A percentile compares a stretch with the other conserved stretches of the same genome.
Conservation (phyloP, 208 protist species). For the Leishmania guyanensis region DNA sequence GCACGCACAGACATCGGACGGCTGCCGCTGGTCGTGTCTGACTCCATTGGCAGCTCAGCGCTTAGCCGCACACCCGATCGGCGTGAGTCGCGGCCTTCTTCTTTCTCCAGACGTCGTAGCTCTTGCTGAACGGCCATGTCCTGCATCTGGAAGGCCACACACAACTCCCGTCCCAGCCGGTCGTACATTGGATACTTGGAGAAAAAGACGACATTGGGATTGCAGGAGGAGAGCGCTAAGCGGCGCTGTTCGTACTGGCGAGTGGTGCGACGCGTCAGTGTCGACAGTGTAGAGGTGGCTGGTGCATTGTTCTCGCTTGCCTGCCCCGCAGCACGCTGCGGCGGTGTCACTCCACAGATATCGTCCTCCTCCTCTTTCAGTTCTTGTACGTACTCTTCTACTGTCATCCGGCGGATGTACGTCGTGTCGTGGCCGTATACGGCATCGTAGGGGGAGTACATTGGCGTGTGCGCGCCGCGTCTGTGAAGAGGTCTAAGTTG, state of each 20-base stretch:
- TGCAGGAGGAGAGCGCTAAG: constrained; percentile 53
- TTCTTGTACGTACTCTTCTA: constrained; percentile 67
- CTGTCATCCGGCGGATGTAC: constrained; percentile 62
- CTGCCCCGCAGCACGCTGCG: background rate
- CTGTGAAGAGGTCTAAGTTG: background rate
- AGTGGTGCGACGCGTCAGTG: background rate
- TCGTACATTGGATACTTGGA: constrained; percentile 80
- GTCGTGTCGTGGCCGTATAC: constrained; percentile 79
- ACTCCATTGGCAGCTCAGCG: constrained; percentile 45
- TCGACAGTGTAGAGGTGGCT: background rate
- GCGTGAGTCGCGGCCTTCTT: constrained; percentile 29
- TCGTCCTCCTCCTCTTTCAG: constrained; percentile 46
- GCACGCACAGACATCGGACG: background rate
- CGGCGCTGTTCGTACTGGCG: constrained; percentile 43
- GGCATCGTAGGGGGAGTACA: constrained; percentile 70
- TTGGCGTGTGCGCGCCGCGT: background rate
- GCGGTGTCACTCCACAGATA: constrained; percentile 6
- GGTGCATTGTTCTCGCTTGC: background rate
- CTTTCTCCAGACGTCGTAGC: constrained; percentile 41
- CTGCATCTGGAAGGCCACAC: constrained; percentile 76
- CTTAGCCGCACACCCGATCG: constrained; percentile 76
- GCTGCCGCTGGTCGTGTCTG: constrained; percentile 28
- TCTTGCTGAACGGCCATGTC: constrained; percentile 76
- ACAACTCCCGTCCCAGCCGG: constrained; percentile 75
- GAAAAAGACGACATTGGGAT: constrained; percentile 68